Conservation (phyloP, 2,329 filamentous ascomycete species). For the Fonsecaea nubica region DNA sequence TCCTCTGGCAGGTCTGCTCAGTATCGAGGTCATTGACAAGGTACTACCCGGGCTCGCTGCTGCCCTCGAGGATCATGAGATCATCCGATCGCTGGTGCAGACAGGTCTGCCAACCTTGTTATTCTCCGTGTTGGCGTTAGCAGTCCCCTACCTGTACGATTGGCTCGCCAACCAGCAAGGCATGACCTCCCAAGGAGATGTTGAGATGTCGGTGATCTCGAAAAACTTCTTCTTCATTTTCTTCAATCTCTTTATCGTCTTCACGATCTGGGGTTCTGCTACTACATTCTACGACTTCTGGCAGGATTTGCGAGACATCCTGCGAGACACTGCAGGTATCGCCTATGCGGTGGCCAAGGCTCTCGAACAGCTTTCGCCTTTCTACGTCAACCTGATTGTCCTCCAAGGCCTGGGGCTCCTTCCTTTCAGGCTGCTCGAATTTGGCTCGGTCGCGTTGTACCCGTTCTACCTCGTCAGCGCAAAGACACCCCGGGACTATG, state of each 20-base stretch:
- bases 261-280: slow-evolving; percentile 84
- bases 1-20: slow-evolving; percentile 77
- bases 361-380: slow-evolving; percentile 75
- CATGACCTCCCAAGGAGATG: slow-evolving; percentile 91
- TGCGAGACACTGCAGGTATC: slow-evolving; percentile 80
- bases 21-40: slow-evolving; percentile 77
- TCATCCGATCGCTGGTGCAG: slow-evolving; percentile 78
- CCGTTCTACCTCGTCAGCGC: slow-evolving; percentile 79
- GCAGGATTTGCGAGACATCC: slow-evolving; percentile 69
- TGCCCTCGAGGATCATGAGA: slow-evolving; percentile 69
- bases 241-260: slow-evolving; percentile 97
- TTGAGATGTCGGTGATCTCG: slow-evolving; percentile 91
- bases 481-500: slow-evolving; percentile 87
- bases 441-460: slow-evolving; percentile 83
- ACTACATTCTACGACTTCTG: slow-evolving; percentile 73
- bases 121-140: slow-evolving; percentile 84
- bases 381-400: slow-evolving; percentile 94
- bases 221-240: slow-evolving; percentile 99
- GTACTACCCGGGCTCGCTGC: slow-evolving; percentile 74
- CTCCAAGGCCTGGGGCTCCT: slow-evolving; percentile 93
- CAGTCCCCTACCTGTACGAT: slow-evolving; percentile 93
- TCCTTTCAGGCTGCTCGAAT: slow-evolving; percentile 87
- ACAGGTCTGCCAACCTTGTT: slow-evolving; percentile 86
- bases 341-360: slow-evolving; percentile 76
- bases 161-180: slow-evolving; percentile 90